phyloP scores from a whole-genome alignment of 192 early-diverging fungal genomes.

The Cladochytrium replicatum region DNA sequence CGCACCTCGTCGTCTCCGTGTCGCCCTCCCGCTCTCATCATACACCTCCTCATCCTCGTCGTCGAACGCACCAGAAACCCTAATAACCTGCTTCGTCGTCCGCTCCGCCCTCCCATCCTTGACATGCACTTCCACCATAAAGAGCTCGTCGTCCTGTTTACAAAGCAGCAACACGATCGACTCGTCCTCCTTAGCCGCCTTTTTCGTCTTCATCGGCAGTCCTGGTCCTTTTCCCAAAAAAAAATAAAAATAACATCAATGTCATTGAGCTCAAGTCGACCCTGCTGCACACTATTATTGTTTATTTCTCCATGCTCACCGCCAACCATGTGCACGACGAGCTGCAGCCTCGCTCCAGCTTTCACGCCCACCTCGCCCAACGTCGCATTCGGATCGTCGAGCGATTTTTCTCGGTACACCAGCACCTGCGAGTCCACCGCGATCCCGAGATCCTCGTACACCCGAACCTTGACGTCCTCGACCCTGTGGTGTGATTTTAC shows the following conservation, averaged over 20 bases:
- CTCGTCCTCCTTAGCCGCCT: slow-evolving; percentile 26
- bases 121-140: slow-evolving; percentile 45
- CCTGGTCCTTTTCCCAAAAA: slow-evolving; percentile 34
- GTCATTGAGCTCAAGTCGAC: not conserved
- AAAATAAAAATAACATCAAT: not conserved
- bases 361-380: slow-evolving; percentile 24
- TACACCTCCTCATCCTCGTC: too few relatives aligned
- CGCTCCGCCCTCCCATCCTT: slow-evolving; percentile 23
- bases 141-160: slow-evolving; percentile 46
- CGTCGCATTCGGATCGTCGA: slow-evolving; percentile 18
- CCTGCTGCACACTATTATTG: too few relatives aligned
- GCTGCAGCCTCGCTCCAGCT: slow-evolving; percentile 29
- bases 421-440: slow-evolving; percentile 30
- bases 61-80: too few relatives aligned
- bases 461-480: slow-evolving; percentile 30
- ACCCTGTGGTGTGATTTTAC: slow-evolving; percentile 24
- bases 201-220: slow-evolving; percentile 31
- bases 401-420: slow-evolving; percentile 32
- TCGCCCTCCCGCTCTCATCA: too few relatives aligned
- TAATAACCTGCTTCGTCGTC: too few relatives aligned
- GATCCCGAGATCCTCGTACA: slow-evolving; percentile 32
- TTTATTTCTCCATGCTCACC: slow-evolving; percentile 22
- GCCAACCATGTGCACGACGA: slow-evolving; percentile 40
- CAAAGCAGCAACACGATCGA: slow-evolving; percentile 40
- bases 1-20: too few relatives aligned